phyloP scores from a whole-genome alignment of 2,329 filamentous ascomycete genomes.

The Rachicladosporium sp. region DNA sequence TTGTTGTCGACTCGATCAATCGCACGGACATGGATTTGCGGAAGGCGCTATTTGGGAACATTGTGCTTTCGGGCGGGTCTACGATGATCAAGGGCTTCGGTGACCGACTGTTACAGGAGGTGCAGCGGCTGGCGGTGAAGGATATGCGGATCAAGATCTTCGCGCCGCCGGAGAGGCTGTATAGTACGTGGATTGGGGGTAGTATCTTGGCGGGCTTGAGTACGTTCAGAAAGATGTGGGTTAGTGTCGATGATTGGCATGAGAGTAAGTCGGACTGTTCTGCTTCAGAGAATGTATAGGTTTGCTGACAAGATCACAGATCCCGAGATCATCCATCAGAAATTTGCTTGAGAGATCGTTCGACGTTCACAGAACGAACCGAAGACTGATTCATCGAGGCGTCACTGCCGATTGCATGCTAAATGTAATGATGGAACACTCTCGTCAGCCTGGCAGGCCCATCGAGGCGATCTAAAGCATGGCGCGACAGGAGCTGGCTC shows the following conservation, averaged over 20 bases:
- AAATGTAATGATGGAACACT: too few relatives aligned
- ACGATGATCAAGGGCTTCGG: slow-evolving; percentile 96
- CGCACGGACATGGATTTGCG: slow-evolving; percentile 91
- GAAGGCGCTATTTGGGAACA: slow-evolving; percentile 89
- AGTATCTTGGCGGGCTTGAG: slow-evolving; percentile 93
- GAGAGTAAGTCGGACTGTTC: slow-evolving; percentile 44
- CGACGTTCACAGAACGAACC: too few relatives aligned
- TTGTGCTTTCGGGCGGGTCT: slow-evolving; percentile 90
- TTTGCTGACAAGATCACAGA: slow-evolving; percentile 28
- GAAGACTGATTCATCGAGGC: too few relatives aligned
- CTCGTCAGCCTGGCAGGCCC: too few relatives aligned
- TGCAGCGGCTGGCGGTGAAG: slow-evolving; percentile 87
- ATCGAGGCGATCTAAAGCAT: too few relatives aligned
- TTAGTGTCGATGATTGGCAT: slow-evolving; percentile 98
- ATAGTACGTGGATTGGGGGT: slow-evolving; percentile 97
- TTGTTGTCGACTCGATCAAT: slow-evolving; percentile 91
- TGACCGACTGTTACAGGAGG: slow-evolving; percentile 79
- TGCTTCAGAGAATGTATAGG: neutral
- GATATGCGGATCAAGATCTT: slow-evolving; percentile 99
- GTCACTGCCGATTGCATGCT: neutral
- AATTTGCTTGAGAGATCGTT: slow-evolving; percentile 55
- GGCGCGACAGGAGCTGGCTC: too few relatives aligned
- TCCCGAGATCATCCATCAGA: slow-evolving; percentile 95
- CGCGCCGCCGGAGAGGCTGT: slow-evolving; percentile 92
- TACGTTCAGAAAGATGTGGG: slow-evolving; percentile 99